These are phyloP conservation scores for Rutstroemia sp. DNA, from an alignment of 2,329 filamentous ascomycete genomes.

Conservation along the genomic window DNA sequence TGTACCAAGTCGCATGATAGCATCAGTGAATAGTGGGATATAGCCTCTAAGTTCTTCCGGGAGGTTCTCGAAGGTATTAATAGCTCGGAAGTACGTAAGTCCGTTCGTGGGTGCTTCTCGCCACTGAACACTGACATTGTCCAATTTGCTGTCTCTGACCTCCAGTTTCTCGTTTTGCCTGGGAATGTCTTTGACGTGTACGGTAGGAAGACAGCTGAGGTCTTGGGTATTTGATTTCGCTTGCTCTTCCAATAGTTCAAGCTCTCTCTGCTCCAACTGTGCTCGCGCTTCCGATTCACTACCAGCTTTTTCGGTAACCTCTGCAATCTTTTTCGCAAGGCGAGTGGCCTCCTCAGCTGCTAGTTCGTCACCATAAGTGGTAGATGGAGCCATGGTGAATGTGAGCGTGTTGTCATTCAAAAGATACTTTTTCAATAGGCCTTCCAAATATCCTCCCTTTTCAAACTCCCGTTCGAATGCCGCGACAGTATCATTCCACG, in stretches of 20 bases:
- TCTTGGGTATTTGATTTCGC: slow-evolving; percentile 79
- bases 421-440: slow-evolving; percentile 81
- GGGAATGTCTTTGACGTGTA: slow-evolving; percentile 84
- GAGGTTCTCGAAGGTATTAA: slow-evolving; percentile 71
- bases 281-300: slow-evolving; percentile 64
- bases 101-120: slow-evolving; percentile 91
- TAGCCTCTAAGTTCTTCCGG: slow-evolving; percentile 79
- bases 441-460: slow-evolving; percentile 73
- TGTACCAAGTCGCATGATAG: slow-evolving; percentile 88
- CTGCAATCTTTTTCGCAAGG: slow-evolving; percentile 65
- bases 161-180: slow-evolving; percentile 57
- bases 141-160: slow-evolving; percentile 57
- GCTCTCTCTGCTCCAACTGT: slow-evolving; percentile 68
- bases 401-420: slow-evolving; percentile 79
- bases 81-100: slow-evolving; percentile 87
- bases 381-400: slow-evolving; percentile 89
- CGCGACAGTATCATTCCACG: slow-evolving; percentile 83
- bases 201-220: slow-evolving; percentile 77
- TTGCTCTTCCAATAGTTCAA: slow-evolving; percentile 74
- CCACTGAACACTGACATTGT: slow-evolving; percentile 72
- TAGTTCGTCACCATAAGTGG: slow-evolving; percentile 65
- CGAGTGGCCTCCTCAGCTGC: slow-evolving; percentile 70
- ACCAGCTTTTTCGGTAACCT: slow-evolving; percentile 60
- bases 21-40: slow-evolving; percentile 84
- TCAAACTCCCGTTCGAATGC: slow-evolving; percentile 73